phyloP scores from a whole-genome alignment of 805 yeast genomes.

The Millerozyma acaciae region DNA sequence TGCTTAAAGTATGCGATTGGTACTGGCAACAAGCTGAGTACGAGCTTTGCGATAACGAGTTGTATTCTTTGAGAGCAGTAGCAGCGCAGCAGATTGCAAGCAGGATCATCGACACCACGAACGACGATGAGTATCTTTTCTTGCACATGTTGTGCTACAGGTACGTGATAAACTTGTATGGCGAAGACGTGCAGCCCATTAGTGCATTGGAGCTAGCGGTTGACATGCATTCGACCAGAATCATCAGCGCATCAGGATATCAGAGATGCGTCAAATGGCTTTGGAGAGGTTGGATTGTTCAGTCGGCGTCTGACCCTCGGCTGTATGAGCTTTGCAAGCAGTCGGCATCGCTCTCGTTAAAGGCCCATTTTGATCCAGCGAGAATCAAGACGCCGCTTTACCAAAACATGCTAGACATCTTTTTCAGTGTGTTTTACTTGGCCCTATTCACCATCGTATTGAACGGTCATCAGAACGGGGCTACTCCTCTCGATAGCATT shows the following conservation, averaged over 20 bases:
- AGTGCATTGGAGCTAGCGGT: constrained; percentile 82
- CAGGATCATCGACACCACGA: constrained; percentile 58
- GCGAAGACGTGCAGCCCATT: constrained; percentile 57
- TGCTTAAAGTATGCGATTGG: constrained; percentile 78
- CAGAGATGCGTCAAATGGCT: constrained; percentile 86
- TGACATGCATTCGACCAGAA: constrained; percentile 74
- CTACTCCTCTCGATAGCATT: constrained; percentile 31
- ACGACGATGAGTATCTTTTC: constrained; percentile 59
- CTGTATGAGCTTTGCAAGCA: constrained; percentile 64
- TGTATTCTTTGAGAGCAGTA: constrained; percentile 55
- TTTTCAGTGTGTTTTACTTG: constrained; percentile 62
- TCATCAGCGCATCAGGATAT: constrained; percentile 77
- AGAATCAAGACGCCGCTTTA: constrained; percentile 81
- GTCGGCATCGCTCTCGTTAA: constrained; percentile 49
- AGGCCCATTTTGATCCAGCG: constrained; percentile 73
- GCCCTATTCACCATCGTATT: constrained; percentile 59
- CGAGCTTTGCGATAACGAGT: constrained; percentile 65
- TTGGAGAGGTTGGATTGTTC: constrained; percentile 92
- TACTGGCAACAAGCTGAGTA: constrained; percentile 54
- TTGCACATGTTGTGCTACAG: constrained; percentile 75
- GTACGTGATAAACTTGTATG: constrained; percentile 61
- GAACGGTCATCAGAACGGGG: constrained; percentile 48
- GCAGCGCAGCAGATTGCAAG: constrained; percentile 78
- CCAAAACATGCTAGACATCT: constrained; percentile 70
- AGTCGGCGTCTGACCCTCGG: constrained; percentile 63